Evolutionary conservation across 306 rosid species (phyloP).

Genomic region (Sicyos baderoa): DNA sequence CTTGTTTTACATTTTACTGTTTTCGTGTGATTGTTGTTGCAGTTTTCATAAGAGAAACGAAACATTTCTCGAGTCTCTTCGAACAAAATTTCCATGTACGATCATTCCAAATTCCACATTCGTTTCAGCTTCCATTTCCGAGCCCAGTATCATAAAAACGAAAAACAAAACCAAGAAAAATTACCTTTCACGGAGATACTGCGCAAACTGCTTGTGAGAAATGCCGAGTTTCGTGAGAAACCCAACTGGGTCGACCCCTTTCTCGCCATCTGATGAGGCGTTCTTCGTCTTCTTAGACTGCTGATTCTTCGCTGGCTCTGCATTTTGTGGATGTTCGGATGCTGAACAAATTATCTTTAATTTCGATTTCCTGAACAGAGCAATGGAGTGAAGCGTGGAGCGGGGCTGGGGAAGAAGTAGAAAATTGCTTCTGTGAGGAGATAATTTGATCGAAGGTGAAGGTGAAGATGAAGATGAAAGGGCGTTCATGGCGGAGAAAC

Average conservation of each 20-base stretch:
- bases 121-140: slow-evolving; percentile 11
- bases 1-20: too few species aligned
- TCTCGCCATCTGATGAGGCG: slow-evolving; percentile 34
- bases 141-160: background rate
- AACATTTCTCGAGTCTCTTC: background rate
- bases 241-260: slow-evolving; percentile 73
- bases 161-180: slow-evolving; percentile 11
- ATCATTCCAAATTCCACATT: background rate
- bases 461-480: slow-evolving; percentile 38
- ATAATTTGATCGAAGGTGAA: slow-evolving; percentile 33
- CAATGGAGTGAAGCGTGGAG: slow-evolving; percentile 29
- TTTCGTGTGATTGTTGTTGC: too few species aligned
- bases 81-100: background rate
- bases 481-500: slow-evolving; percentile 29
- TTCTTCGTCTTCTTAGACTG: slow-evolving; percentile 24
- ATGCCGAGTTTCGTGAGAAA: slow-evolving; percentile 69
- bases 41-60: too few species aligned
- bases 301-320: slow-evolving; percentile 21
- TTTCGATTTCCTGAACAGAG: slow-evolving; percentile 35
- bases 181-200: slow-evolving; percentile 87
- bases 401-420: slow-evolving; percentile 32
- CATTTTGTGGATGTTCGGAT: slow-evolving; percentile 48
- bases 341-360: slow-evolving; percentile 43
- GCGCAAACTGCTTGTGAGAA: slow-evolving; percentile 68
- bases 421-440: slow-evolving; percentile 23